Base-by-base conservation (phyloP, 768 basidiomycete species). In the Tricholomella constricta region DNA sequence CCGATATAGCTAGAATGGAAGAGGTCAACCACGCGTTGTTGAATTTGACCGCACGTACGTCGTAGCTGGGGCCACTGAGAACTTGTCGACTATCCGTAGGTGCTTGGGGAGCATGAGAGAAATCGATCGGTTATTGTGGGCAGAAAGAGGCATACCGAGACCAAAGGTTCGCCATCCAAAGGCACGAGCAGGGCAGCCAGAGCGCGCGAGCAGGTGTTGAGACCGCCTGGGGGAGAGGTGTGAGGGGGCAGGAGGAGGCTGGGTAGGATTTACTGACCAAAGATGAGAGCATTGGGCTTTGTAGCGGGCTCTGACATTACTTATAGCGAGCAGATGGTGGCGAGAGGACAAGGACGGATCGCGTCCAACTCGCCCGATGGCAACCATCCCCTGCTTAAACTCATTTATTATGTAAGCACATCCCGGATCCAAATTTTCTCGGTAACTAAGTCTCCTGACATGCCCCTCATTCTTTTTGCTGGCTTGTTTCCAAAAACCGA, bases 151-250 rank as follows among this genome's bases (percentile, higher is more conserved):
- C 86, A 48, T 66, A 92, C 91, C 46, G 86, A 84, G 47, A 91
- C 91, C 22, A 89, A 75, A 23, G 84, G 71, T 54, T 85, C 83
- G 32, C 85, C 88, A 29, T 85, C 74, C 6, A 81, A 62, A 2
- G 89, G 89, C 32, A 90, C 82, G 12, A 94, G 79, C 35, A 78
- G 70, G 46, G 79, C 73, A 32, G 87, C 86, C 47, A 94, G 80
- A 44, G 85, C 78, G 45, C 91, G 81, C 8, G 91, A 84, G 66
- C 77, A 88, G 48, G 88, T 89, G 72, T 91, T 91, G 58, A 92
- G 70, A 48, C 91, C 91, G 57, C 91, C 91, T 93, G 54, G 34
- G 55, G 50, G 41, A 51, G 50, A 27, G 51, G 15, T 27, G 48
- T 45, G 11, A 47, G 10, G 36, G 26, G 38, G 25, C 45, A 46